A percentile compares a stretch with the other conserved stretches of the same genome.
Evolutionary conservation across 2,329 filamentous ascomycete species (phyloP).

Genomic region (Fusarium circinatum): DNA sequence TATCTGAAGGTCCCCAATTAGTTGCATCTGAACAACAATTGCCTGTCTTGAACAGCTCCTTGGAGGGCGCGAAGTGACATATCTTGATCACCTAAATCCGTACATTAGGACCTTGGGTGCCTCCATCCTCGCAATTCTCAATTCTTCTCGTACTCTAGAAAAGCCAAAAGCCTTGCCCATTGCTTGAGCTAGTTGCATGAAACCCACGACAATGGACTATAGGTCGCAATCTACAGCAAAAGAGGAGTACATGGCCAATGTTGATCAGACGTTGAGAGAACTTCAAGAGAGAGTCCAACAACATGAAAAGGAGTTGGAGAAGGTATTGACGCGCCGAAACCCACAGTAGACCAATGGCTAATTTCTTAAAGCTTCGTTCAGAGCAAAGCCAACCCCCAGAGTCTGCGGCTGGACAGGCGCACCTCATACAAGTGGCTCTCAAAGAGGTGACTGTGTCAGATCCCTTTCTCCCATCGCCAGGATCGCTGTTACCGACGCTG

Average conservation of each 20-base stretch:
- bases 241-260: constrained; percentile 54
- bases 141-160: neutral
- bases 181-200: neutral
- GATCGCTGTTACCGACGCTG: constrained; percentile 76
- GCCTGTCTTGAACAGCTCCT: neutral
- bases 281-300: constrained; percentile 69
- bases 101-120: neutral
- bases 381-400: constrained; percentile 37
- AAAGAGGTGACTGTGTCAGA: constrained; percentile 68
- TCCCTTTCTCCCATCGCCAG: constrained; percentile 72
- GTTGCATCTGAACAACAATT: neutral
- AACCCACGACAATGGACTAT: constrained; percentile 39
- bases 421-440: constrained; percentile 72
- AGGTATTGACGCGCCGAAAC: constrained; percentile 47
- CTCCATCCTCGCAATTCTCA: neutral
- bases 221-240: constrained; percentile 40
- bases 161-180: neutral
- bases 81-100: neutral
- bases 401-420: constrained; percentile 46
- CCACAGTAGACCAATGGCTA: neutral
- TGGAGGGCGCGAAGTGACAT: neutral
- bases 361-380: constrained; percentile 43
- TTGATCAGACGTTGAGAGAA: constrained; percentile 75
- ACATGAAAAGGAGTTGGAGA: constrained; percentile 61
- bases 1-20: neutral